phyloP scores from a whole-genome alignment of 495 filamentous ascomycete genomes.

The Aspergillus sclerotiicarbonarius region DNA sequence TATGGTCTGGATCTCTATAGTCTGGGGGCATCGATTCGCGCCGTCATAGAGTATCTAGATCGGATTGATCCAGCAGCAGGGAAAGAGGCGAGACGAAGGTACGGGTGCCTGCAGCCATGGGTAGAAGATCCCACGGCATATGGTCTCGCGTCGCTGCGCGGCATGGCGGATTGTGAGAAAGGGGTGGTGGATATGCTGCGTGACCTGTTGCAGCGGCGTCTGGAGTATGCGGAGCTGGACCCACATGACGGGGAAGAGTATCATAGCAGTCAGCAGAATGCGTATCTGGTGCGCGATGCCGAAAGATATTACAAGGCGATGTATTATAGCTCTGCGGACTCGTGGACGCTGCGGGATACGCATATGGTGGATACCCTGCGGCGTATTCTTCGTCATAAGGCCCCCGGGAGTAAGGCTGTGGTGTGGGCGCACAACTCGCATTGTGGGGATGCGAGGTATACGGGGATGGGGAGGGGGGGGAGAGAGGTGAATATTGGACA shows the following conservation, averaged over 20 bases:
- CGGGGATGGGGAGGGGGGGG: constrained; percentile 50
- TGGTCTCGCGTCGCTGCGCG: constrained; percentile 45
- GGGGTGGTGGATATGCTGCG: constrained; percentile 47
- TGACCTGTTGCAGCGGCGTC: constrained; percentile 42
- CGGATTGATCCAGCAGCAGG: constrained; percentile 44
- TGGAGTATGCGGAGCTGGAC: constrained; percentile 38
- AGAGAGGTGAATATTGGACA: constrained; percentile 58
- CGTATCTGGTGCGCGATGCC: constrained; percentile 52
- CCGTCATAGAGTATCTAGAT: constrained; percentile 55
- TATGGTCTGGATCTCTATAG: constrained; percentile 58
- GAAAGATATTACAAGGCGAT: constrained; percentile 59
- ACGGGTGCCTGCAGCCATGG: constrained; percentile 51
- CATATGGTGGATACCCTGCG: constrained; percentile 59
- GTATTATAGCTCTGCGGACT: constrained; percentile 55
- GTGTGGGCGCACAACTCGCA: constrained; percentile 64
- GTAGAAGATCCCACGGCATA: constrained; percentile 53
- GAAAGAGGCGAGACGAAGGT: constrained; percentile 43
- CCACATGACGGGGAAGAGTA: constrained; percentile 48
- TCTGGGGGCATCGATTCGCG: constrained; percentile 50
- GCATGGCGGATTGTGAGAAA: constrained; percentile 48
- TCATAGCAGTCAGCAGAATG: constrained; percentile 55
- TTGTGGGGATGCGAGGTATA: constrained; percentile 57
- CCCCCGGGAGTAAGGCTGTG: constrained; percentile 44
- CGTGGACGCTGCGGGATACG: constrained; percentile 57
- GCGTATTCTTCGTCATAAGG: constrained; percentile 45